These are phyloP conservation scores for Rosa hybrid DNA, from an alignment of 331 rosid species.

Conservation along the genomic window DNA sequence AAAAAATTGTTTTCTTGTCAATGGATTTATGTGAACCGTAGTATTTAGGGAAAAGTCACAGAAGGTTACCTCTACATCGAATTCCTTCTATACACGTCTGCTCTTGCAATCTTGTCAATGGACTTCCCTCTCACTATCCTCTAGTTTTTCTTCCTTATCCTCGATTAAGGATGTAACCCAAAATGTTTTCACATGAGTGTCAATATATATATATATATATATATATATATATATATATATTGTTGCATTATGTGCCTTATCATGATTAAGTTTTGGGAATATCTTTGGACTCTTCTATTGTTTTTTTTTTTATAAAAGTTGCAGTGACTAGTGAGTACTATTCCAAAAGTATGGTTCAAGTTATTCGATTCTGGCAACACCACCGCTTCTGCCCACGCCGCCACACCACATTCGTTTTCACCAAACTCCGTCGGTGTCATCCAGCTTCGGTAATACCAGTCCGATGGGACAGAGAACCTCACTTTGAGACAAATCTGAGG, in stretches of 20 bases:
- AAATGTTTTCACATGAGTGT: not conserved
- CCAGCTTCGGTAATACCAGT: no score
- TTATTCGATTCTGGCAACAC: no score
- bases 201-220: not conserved
- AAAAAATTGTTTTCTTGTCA: not conserved
- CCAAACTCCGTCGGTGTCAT: no score
- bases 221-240: no score
- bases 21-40: not conserved
- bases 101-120: not conserved
- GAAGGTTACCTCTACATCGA: not conserved
- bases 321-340: no score
- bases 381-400: no score
- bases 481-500: no score
- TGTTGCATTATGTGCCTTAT: not conserved
- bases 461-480: no score
- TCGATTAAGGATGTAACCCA: not conserved
- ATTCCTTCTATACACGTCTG: not conserved
- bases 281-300: not conserved
- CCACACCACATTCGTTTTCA: no score
- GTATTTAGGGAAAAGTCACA: not conserved
- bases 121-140: not conserved
- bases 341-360: no score
- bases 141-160: not conserved
- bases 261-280: not conserved
- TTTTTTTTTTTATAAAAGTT: no score